phyloP scores from a whole-genome alignment of 2,329 filamentous ascomycete species.

The Penicillium olsonii region DNA sequence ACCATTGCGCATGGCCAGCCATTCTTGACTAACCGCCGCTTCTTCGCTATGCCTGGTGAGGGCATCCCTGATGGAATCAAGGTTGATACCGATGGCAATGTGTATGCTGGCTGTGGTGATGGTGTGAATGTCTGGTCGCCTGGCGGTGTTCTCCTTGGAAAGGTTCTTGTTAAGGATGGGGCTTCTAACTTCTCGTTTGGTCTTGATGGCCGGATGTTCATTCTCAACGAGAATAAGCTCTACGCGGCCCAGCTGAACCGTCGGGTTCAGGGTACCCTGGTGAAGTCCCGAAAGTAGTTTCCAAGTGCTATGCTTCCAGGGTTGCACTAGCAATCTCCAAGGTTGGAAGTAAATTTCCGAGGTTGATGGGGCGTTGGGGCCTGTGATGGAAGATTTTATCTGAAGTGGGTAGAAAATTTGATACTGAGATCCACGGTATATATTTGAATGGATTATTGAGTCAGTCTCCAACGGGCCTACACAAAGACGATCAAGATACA shows the following conservation, averaged over 20 bases:
- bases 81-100: constrained; percentile 56
- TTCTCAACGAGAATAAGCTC: constrained; percentile 51
- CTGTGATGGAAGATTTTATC: too few relatives aligned
- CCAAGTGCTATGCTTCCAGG: too few relatives aligned
- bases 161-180: constrained; percentile 55
- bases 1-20: constrained; percentile 36
- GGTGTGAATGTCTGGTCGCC: constrained; percentile 58
- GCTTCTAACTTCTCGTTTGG: constrained; percentile 55
- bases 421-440: too few relatives aligned
- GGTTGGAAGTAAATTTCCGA: too few relatives aligned
- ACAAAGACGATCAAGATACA: too few relatives aligned
- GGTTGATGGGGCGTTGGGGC: too few relatives aligned
- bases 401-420: too few relatives aligned
- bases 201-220: constrained; percentile 37
- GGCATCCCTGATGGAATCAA: constrained; percentile 53
- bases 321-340: too few relatives aligned
- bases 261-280: constrained; percentile 18
- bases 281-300: constrained; percentile 2
- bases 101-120: constrained; percentile 58
- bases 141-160: constrained; percentile 54
- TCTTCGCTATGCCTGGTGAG: constrained; percentile 54
- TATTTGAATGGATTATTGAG: too few relatives aligned
- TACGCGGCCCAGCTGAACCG: constrained; percentile 45
- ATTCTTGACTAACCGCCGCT: constrained; percentile 51
- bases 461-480: too few relatives aligned